Evolutionary conservation across 1,284 basidiomycete species (phyloP), one percentile per base, ranked within the genome.

Genomic region (Gomphus bonarii): DNA sequence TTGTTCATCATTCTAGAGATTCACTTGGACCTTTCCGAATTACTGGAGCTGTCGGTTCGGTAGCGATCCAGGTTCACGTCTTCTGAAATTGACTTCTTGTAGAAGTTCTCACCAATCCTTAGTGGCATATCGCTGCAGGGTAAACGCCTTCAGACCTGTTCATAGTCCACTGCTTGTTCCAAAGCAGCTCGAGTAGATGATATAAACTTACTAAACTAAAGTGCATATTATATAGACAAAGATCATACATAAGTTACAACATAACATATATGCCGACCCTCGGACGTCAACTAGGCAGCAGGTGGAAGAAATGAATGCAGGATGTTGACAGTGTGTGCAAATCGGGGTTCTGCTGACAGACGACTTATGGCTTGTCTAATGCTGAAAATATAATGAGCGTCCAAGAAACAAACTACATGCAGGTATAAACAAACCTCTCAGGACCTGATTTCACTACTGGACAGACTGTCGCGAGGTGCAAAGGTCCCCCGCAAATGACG

Each of bases 381-480:
- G 36, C 49, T 50, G 49, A 30, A 22, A 48, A 22, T 18, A 30
- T 4, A 18, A 8, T 50, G 33, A 50, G 11, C 49, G 11, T 5
- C 18, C 31, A 18, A 18, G n/a, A 8, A 36, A n/a, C 8, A 20
- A 7, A 9, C n/a, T n/a, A n/a, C n/a, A 51, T 51, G 50, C 11
- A 36, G 14, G 33, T 33, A 51, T 33, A 38, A 28, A 53, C 51
- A 12, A 40, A 84, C 84, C 77, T 80, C 58, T 70, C 66, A 1
- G 76, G 70, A 8, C 82, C 82, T 59, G 70, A 67, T 9, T 61
- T 61, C 3, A 81, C 72, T 28, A 75, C 62, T n/a, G 79, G 75
- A 65, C 84, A 86, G 20, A 75, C 70, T 61, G 77, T 73, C 14
- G 78, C 61, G 18, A 73, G 61, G 63, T 84, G 82, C 46, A 69